phyloP scores from a whole-genome alignment of 2,329 filamentous ascomycete species.

The Aspergillus fijiensis region DNA sequence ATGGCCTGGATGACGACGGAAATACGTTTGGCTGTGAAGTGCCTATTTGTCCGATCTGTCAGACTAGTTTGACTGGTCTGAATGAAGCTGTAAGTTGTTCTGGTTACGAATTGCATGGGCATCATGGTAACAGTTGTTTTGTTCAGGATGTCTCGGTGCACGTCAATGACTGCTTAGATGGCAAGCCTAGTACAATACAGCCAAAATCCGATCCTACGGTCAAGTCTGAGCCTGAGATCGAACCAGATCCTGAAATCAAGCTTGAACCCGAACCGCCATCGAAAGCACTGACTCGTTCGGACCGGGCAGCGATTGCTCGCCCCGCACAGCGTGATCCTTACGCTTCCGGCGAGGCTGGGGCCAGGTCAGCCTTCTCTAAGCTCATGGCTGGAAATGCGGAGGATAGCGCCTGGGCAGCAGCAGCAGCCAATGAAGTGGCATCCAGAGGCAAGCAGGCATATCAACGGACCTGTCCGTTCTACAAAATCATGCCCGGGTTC shows the following conservation, averaged over 20 bases:
- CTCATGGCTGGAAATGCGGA: constrained; percentile 92
- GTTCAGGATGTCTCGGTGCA: constrained; percentile 73
- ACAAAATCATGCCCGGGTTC: constrained; percentile 94
- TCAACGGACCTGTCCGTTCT: constrained; percentile 91
- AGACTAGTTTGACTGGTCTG: constrained; percentile 59
- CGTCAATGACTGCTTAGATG: constrained; percentile 91
- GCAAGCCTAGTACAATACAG: constrained; percentile 64
- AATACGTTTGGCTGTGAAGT: constrained; percentile 20
- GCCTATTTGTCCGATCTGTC: constrained; percentile 74
- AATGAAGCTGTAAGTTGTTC: constrained; percentile 43
- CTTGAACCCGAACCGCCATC: not conserved
- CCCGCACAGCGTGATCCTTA: constrained; percentile 83
- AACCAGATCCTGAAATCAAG: not conserved
- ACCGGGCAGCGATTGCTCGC: constrained; percentile 67
- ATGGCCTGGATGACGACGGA: constrained; percentile 17
- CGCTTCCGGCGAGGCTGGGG: constrained; percentile 44
- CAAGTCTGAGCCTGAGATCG: not conserved
- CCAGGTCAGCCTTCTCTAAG: constrained; percentile 78
- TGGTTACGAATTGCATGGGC: not conserved
- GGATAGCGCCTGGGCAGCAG: constrained; percentile 83
- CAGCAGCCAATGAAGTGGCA: constrained; percentile 74
- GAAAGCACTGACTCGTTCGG: constrained; percentile 56
- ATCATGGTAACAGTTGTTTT: constrained; percentile 14
- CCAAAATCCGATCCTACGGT: constrained; percentile 15
- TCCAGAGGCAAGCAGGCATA: constrained; percentile 83